Evolutionary conservation across 106 monocot genomes (phyloP).

Genomic region (Phalaenopsis aphrodite): DNA sequence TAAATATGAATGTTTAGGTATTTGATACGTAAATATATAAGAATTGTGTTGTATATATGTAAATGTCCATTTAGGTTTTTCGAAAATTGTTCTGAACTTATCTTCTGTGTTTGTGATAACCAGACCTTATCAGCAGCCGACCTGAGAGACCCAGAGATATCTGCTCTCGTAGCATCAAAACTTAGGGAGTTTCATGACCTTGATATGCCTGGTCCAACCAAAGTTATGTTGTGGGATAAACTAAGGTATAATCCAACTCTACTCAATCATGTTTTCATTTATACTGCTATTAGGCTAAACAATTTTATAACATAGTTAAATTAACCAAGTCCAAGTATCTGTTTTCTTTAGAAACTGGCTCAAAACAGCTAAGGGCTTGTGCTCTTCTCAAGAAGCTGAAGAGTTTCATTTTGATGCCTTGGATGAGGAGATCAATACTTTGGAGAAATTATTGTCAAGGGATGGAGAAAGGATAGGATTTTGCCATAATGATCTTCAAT

Average conservation of each 20-base stretch:
- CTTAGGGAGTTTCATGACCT: constrained; percentile 69
- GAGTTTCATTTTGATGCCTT: constrained; percentile 51
- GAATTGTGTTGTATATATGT: no score
- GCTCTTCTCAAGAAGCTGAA: constrained; percentile 34
- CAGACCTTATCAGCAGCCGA: constrained; percentile 81
- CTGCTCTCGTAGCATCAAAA: constrained; percentile 61
- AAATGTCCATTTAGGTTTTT: no score
- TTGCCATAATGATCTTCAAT: constrained; percentile 95
- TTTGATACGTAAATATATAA: no score
- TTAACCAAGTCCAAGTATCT: background rate
- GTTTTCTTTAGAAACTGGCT: constrained; percentile 54
- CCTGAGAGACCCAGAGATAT: constrained; percentile 58
- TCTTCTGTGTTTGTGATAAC: background rate
- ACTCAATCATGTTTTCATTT: background rate
- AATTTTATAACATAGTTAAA: background rate
- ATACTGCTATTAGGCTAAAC: background rate
- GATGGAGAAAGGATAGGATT: constrained; percentile 56
- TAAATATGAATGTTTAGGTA: no score
- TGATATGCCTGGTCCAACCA: constrained; percentile 57
- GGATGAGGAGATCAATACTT: constrained; percentile 45
- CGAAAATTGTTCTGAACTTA: background rate
- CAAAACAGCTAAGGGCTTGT: constrained; percentile 26
- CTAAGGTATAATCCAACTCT: constrained; percentile 40
- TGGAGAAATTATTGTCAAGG: constrained; percentile 35
- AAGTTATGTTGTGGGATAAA: constrained; percentile 52